Conservation (phyloP, 768 basidiomycete genomes). For the Boletus rufocinnamomeus region DNA sequence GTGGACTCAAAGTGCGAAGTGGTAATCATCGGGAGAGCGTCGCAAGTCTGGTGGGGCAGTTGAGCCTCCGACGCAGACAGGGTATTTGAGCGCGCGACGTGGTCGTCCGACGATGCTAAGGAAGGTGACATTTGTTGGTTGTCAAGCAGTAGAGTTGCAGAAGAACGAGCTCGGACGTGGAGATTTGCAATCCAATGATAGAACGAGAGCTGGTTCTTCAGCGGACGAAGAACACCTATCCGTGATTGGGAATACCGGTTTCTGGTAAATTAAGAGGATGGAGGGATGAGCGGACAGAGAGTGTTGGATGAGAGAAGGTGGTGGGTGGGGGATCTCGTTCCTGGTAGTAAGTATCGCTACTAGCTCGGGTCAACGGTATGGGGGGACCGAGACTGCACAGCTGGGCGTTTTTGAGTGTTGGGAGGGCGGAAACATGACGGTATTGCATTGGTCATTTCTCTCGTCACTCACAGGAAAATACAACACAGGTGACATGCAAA, state of each 20-base stretch:
- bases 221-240: constrained; percentile 20
- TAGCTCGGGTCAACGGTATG: background rate
- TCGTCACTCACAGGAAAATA: constrained; percentile 32
- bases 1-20: constrained; percentile 5
- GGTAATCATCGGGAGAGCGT: constrained; percentile 24
- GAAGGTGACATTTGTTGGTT: constrained; percentile 38
- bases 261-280: constrained; percentile 14
- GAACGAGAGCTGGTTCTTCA: constrained; percentile 21
- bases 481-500: constrained; percentile 23
- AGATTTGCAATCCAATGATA: constrained; percentile 35
- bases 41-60: constrained; percentile 1
- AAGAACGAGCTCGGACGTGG: constrained; percentile 14
- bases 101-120: constrained; percentile 15
- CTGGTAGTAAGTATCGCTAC: constrained; percentile 8
- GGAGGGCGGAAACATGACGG: constrained; percentile 23
- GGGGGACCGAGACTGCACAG: constrained; percentile 4
- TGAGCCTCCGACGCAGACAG: background rate
- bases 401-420: constrained; percentile 27
- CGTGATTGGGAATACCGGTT: constrained; percentile 22
- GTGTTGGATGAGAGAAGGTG: constrained; percentile 17
- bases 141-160: constrained; percentile 33
- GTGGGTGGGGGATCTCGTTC: constrained; percentile 14
- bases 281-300: constrained; percentile 4
- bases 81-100: constrained; percentile 31
- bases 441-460: constrained; percentile 25